These are phyloP conservation scores for Dactylis glomerata DNA, from an alignment of 176 grass and related monocot species.

Conservation along the genomic window DNA sequence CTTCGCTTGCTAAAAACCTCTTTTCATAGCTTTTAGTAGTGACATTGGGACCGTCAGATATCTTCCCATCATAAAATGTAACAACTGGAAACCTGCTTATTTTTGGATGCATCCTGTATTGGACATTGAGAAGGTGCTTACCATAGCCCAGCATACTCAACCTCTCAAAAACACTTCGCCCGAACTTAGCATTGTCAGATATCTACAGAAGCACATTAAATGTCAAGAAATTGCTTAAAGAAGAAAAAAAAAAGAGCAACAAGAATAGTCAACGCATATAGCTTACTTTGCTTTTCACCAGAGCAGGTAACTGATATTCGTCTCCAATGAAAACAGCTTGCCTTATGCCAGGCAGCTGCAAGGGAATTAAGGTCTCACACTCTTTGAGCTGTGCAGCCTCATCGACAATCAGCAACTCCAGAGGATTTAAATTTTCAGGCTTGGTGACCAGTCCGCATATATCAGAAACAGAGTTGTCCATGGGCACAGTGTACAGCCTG, in stretches of 20 bases:
- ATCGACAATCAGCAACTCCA: constrained; percentile 48
- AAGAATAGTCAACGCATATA: not conserved
- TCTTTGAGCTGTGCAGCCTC: constrained; percentile 76
- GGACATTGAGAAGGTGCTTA: constrained; percentile 61
- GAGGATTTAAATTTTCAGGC: not conserved
- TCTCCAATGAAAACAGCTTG: constrained; percentile 61
- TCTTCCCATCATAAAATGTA: constrained; percentile 47
- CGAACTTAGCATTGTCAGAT: constrained; percentile 40
- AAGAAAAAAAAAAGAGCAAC: not conserved
- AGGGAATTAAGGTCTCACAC: constrained; percentile 60
- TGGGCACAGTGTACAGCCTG: constrained; percentile 8
- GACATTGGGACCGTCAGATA: constrained; percentile 55
- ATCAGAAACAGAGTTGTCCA: not conserved
- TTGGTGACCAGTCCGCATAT: not conserved
- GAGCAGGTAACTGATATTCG: constrained; percentile 49
- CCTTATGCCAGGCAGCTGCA: constrained; percentile 33
- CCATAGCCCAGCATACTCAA: constrained; percentile 41
- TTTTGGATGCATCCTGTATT: constrained; percentile 65
- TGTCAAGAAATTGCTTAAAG: not conserved
- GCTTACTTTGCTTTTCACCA: constrained; percentile 65
- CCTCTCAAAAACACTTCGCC: constrained; percentile 55
- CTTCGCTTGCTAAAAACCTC: constrained; percentile 24
- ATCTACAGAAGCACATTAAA: constrained; percentile 35
- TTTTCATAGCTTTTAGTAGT: not conserved
- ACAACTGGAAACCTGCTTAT: constrained; percentile 69